phyloP scores from a whole-genome alignment of 177 flowering plant genomes.

The Vitis hybrid region DNA sequence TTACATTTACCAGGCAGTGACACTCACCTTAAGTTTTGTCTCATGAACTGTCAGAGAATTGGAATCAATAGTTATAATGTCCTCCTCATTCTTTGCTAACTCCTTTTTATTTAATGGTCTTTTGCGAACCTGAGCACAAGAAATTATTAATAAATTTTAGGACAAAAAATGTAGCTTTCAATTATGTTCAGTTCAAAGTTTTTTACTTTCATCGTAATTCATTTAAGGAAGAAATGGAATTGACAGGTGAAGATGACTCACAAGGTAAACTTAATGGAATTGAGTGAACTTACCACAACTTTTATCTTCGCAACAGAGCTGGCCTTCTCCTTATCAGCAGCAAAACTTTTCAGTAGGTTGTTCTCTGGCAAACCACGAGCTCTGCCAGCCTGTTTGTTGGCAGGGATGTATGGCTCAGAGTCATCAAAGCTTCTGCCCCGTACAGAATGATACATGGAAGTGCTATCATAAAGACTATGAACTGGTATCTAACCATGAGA shows the following conservation, averaged over 20 bases:
- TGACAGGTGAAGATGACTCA: neutral
- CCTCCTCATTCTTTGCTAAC: conserved; percentile 78
- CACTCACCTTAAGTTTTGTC: conserved; percentile 83
- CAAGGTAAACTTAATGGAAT: neutral
- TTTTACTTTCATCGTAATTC: neutral
- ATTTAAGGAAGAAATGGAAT: neutral
- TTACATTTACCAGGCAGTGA: neutral
- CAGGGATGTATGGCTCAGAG: conserved; percentile 49
- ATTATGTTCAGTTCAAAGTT: neutral
- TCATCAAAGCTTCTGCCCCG: conserved; percentile 77
- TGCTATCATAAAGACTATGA: conserved; percentile 38
- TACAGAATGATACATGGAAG: conserved; percentile 39
- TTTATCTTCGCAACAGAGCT: conserved; percentile 70
- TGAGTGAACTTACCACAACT: conserved; percentile 55
- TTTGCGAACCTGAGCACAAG: conserved; percentile 74
- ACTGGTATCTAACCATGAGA: conserved; percentile 43
- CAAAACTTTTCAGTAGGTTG: conserved; percentile 41
- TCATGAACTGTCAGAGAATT: conserved; percentile 78
- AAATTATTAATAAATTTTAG: neutral
- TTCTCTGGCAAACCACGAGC: conserved; percentile 47
- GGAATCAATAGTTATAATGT: conserved; percentile 58
- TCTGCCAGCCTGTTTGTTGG: conserved; percentile 45
- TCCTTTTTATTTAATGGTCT: conserved; percentile 93
- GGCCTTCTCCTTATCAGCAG: conserved; percentile 51
- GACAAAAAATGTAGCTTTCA: neutral